Conservation (phyloP, 306 rosid species). For the Vicia faba region DNA sequence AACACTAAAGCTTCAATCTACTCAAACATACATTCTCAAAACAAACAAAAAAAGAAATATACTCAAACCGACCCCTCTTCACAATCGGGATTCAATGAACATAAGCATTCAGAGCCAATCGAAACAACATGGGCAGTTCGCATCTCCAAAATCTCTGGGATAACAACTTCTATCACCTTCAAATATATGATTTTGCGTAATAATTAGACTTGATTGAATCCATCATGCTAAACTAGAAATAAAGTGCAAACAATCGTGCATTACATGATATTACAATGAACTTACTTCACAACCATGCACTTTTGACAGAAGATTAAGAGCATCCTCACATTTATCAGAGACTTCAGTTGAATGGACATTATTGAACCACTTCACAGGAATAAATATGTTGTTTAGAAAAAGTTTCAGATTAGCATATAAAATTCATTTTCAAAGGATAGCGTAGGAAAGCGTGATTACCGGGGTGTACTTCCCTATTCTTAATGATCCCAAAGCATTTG, state of each 20-base stretch:
- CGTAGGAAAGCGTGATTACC: constrained; percentile 48
- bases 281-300: constrained; percentile 83
- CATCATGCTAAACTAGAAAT: constrained; percentile 24
- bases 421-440: constrained; percentile 4
- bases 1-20: constrained; percentile 20
- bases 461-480: constrained; percentile 77
- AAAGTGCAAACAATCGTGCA: constrained; percentile 16
- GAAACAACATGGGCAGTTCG: constrained; percentile 80
- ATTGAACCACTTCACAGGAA: constrained; percentile 80
- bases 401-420: constrained; percentile 25
- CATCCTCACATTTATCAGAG: constrained; percentile 81
- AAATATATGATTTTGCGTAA: constrained; percentile 21
- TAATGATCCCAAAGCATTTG: constrained; percentile 63
- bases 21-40: constrained; percentile 46
- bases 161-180: constrained; percentile 70
- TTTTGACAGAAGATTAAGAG: constrained; percentile 61
- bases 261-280: constrained; percentile 30
- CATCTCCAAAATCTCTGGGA: constrained; percentile 90
- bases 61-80: constrained; percentile 76
- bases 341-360: constrained; percentile 78
- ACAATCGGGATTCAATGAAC: constrained; percentile 61
- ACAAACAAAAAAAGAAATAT: background rate
- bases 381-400: constrained; percentile 36
- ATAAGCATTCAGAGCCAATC: constrained; percentile 73
- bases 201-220: constrained; percentile 39